These are phyloP conservation scores for Elsinoe batatas DNA, from an alignment of 2,329 filamentous ascomycete genomes.

Conservation along the genomic window DNA sequence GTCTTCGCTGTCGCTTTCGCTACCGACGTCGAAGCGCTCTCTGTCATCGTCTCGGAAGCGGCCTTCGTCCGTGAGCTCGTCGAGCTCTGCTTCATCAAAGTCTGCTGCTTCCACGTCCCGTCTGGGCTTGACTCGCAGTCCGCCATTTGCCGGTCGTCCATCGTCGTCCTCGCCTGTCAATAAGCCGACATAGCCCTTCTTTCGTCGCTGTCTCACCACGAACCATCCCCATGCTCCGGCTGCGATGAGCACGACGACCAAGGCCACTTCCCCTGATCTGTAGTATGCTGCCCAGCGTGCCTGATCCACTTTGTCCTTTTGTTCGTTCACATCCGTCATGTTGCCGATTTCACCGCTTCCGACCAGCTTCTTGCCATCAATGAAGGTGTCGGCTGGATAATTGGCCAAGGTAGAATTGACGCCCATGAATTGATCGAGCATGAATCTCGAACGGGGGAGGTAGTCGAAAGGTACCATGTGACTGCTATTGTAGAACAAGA, in stretches of 20 bases:
- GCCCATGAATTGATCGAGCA: slow-evolving; percentile 93
- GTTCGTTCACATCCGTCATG: slow-evolving; percentile 51
- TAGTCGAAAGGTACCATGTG: slow-evolving; percentile 98
- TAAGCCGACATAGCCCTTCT: slow-evolving; percentile 37
- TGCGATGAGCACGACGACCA: slow-evolving; percentile 69
- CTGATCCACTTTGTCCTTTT: slow-evolving; percentile 62
- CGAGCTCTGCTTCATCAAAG: slow-evolving; percentile 53
- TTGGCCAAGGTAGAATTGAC: slow-evolving; percentile 80
- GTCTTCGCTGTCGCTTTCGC: slow-evolving; percentile 8
- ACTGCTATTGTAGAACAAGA: slow-evolving; percentile 88
- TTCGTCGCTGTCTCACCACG: slow-evolving; percentile 47
- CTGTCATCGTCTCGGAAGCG: slow-evolving; percentile 22
- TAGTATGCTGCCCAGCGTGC: slow-evolving; percentile 86
- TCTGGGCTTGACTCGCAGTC: slow-evolving; percentile 35
- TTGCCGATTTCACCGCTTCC: slow-evolving; percentile 37
- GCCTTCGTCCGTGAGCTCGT: slow-evolving; percentile 37
- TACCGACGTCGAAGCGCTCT: slow-evolving; percentile 18
- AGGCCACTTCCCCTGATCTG: slow-evolving; percentile 73
- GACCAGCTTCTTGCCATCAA: slow-evolving; percentile 70
- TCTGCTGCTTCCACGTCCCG: slow-evolving; percentile 51
- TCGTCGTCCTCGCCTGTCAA: slow-evolving; percentile 25
- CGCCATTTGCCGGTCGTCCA: slow-evolving; percentile 35
- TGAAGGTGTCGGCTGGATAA: slow-evolving; percentile 60
- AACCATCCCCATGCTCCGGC: slow-evolving; percentile 66
- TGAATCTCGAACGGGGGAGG: slow-evolving; percentile 76